phyloP scores from a whole-genome alignment of 106 monocot species.

The Dioscorea alata region DNA sequence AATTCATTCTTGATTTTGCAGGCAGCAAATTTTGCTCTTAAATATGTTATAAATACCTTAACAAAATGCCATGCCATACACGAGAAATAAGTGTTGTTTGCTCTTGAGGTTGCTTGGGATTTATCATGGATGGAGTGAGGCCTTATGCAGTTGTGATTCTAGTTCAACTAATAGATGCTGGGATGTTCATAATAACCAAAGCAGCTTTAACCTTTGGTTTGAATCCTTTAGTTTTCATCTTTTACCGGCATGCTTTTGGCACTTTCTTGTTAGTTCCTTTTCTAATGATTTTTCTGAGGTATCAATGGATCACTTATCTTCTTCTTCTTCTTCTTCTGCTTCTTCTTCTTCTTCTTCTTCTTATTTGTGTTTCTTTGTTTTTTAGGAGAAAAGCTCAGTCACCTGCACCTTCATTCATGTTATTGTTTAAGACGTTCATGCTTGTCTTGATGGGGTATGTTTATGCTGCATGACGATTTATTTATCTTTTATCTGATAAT shows the following conservation, averaged over 20 bases:
- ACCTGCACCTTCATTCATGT: constrained; percentile 23
- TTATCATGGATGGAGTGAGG: constrained; percentile 21
- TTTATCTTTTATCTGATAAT: neutral
- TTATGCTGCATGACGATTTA: neutral
- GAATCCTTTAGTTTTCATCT: constrained; percentile 52
- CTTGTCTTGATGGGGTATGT: constrained; percentile 44
- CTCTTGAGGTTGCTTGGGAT: no score
- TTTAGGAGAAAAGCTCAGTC: constrained; percentile 38
- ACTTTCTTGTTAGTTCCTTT: constrained; percentile 39
- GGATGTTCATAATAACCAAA: constrained; percentile 50
- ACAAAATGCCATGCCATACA: no score
- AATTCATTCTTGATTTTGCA: no score
- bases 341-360: no score
- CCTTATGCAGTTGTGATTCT: constrained; percentile 39
- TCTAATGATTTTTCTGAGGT: constrained; percentile 26
- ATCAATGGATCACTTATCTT: neutral
- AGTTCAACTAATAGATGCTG: constrained; percentile 52
- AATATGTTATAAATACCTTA: no score
- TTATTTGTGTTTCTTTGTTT: neutral
- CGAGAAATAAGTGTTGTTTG: no score
- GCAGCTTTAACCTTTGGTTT: constrained; percentile 53
- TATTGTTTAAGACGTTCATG: constrained; percentile 45
- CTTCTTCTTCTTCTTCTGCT: no score
- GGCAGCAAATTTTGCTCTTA: no score
- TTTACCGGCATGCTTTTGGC: constrained; percentile 57